Evolutionary conservation across 2,329 filamentous ascomycete genomes (phyloP), one percentile per base, ranked within the genome.

Genomic region (Exutisphaerella laricina): DNA sequence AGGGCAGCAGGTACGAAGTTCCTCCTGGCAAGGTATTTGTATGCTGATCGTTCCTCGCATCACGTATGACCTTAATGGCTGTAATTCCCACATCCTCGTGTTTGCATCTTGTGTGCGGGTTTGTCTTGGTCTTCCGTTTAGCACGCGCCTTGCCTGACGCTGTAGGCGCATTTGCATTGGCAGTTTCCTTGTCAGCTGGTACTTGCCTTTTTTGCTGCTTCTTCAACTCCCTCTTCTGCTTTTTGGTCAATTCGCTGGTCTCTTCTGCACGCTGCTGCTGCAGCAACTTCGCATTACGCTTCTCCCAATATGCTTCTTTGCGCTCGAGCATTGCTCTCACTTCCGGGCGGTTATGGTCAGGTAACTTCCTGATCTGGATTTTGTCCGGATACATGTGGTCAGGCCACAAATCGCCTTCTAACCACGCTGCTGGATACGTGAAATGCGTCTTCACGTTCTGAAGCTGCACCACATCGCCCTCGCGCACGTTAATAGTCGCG

Each of bases 321-420:
- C 86, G 78, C 28, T 69, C 67, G 30, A 84, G 55, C 1, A 85
- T 73, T 7, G 78, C 75, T 53, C 75, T 74, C 14, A 80, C 66
- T 21, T 70, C 69, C 3, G 66, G 49, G 4, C 39, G 55, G 22
- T 71, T 63, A 6, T 63, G 63, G n/a, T 32, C 25, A 25, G 45
- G 42, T 25, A 35, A 20, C 21, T 38, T 48, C 16, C 76, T 63
- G 25, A 85, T 55, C 7, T 74, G 60, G 8, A 87, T 57, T 51
- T 77, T 80, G 5, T 68, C 55, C 2, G 69, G 68, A 50, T 66
- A 68, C 1, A 55, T 54, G 4, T 65, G 65, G 54, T 92, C 85
- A 39, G 73, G 71, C 51, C 83, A 80, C 16, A 95, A 63, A 40
- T 71, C 78, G 2, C 85, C 89, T 62, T 95, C 88, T 0, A 95